These are phyloP conservation scores for Apiospora arundinis DNA, from an alignment of 2,329 filamentous ascomycete genomes.

Conservation along the genomic window DNA sequence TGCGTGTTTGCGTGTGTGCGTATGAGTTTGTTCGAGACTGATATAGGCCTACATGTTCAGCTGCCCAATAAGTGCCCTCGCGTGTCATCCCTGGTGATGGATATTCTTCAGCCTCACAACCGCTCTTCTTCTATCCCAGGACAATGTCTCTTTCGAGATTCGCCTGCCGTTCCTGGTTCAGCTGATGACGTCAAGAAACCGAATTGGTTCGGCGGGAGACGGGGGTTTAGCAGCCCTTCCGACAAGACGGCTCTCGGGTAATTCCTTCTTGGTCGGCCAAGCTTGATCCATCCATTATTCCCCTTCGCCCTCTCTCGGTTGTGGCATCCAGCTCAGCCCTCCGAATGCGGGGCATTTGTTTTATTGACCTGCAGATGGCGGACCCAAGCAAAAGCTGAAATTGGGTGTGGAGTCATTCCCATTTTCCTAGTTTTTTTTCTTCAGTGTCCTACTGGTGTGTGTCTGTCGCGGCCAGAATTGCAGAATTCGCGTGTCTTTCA, in stretches of 20 bases:
- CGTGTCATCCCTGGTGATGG: background rate
- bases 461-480: background rate
- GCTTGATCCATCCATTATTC: background rate
- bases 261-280: background rate
- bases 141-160: slow-evolving; percentile 1
- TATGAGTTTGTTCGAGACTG: background rate
- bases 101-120: background rate
- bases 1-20: background rate
- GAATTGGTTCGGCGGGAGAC: background rate
- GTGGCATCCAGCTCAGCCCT: slow-evolving; percentile 15
- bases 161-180: background rate
- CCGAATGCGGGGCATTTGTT: slow-evolving; percentile 7
- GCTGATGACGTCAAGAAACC: slow-evolving; percentile 6
- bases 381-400: slow-evolving; percentile 2
- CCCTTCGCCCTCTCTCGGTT: background rate
- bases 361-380: slow-evolving; percentile 7
- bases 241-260: background rate
- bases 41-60: background rate
- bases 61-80: background rate
- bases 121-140: background rate
- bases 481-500: background rate
- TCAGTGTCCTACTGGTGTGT: background rate
- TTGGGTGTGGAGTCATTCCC: background rate
- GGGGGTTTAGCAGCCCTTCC: background rate
- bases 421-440: background rate